Percentiles rank a stretch among this genome's conserved stretches.
phyloP scores from a whole-genome alignment of 2,329 filamentous ascomycete species.

The Juglanconis oblonga region DNA sequence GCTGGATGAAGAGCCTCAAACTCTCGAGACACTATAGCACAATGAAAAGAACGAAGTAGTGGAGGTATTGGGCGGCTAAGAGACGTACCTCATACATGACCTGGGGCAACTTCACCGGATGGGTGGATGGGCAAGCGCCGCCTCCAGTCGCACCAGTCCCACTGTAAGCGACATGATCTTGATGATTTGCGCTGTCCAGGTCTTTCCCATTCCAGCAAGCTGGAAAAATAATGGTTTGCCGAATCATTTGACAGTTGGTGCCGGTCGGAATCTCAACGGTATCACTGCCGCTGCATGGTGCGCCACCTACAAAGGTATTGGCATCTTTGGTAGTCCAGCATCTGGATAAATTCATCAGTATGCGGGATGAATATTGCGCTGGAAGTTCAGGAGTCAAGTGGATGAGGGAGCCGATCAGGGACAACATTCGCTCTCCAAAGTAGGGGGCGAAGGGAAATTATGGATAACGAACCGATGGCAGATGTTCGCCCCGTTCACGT shows the following conservation, averaged over 20 bases:
- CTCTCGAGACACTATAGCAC: too few relatives aligned
- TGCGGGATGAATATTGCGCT: too few relatives aligned
- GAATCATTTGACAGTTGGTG: constrained; percentile 49
- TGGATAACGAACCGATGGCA: constrained; percentile 47
- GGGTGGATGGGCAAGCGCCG: constrained; percentile 42
- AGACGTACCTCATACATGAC: constrained; percentile 48
- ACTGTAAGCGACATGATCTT: constrained; percentile 44
- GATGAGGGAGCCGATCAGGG: too few relatives aligned
- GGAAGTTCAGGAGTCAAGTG: too few relatives aligned
- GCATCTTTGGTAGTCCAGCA: constrained; percentile 46
- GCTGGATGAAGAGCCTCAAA: too few relatives aligned
- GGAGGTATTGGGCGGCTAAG: too few relatives aligned
- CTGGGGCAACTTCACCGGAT: constrained; percentile 45
- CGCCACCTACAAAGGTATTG: constrained; percentile 44
- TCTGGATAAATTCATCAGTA: too few relatives aligned
- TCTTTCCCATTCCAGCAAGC: constrained; percentile 21
- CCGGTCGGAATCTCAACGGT: constrained; percentile 47
- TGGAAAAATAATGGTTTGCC: constrained; percentile 51
- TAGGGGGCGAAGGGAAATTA: too few relatives aligned
- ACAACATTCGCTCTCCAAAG: too few relatives aligned
- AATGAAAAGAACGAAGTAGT: too few relatives aligned
- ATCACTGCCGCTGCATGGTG: constrained; percentile 47
- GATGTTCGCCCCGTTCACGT: constrained; percentile 38
- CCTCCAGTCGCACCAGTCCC: constrained; percentile 43
- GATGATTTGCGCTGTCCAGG: constrained; percentile 19